phyloP scores from a whole-genome alignment of 441 rosid species.

The Cnidoscolus chayamansa region DNA sequence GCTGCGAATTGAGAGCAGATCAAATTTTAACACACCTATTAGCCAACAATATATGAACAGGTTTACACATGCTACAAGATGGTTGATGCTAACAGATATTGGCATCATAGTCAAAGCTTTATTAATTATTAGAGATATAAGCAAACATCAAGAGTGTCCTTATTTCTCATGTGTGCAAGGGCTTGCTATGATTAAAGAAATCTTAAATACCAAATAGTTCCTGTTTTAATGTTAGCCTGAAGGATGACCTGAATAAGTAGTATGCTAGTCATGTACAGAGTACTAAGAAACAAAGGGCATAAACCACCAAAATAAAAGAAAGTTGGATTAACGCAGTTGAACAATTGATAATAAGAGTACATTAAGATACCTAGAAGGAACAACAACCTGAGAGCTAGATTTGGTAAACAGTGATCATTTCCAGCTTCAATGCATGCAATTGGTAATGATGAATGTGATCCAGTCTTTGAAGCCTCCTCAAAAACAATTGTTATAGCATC shows the following conservation, averaged over 20 bases:
- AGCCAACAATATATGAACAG: neutral
- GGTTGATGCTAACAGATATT: neutral
- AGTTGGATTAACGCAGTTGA: slow-evolving; percentile 12
- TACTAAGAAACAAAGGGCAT: neutral
- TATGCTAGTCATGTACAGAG: slow-evolving; percentile 1
- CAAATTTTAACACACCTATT: neutral
- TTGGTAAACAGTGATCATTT: slow-evolving; percentile 72
- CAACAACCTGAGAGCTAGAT: slow-evolving; percentile 83
- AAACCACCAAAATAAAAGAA: slow-evolving; percentile 14
- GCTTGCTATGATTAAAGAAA: neutral
- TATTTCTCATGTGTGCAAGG: slow-evolving; percentile 17
- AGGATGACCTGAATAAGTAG: slow-evolving; percentile 9
- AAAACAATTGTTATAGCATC: slow-evolving; percentile 88
- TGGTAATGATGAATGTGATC: slow-evolving; percentile 69
- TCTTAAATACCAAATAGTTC: neutral
- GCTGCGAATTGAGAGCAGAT: neutral
- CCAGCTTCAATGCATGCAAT: slow-evolving; percentile 96
- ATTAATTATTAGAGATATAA: neutral
- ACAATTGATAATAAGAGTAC: slow-evolving; percentile 19
- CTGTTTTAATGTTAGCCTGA: slow-evolving; percentile 1
- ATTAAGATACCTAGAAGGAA: slow-evolving; percentile 26
- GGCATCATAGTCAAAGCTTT: slow-evolving; percentile 2
- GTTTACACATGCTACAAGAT: neutral
- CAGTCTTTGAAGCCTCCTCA: slow-evolving; percentile 77
- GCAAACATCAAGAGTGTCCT: neutral